Base-by-base conservation (phyloP, 2,329 filamentous ascomycete genomes). In the Colletotrichum sp. region DNA sequence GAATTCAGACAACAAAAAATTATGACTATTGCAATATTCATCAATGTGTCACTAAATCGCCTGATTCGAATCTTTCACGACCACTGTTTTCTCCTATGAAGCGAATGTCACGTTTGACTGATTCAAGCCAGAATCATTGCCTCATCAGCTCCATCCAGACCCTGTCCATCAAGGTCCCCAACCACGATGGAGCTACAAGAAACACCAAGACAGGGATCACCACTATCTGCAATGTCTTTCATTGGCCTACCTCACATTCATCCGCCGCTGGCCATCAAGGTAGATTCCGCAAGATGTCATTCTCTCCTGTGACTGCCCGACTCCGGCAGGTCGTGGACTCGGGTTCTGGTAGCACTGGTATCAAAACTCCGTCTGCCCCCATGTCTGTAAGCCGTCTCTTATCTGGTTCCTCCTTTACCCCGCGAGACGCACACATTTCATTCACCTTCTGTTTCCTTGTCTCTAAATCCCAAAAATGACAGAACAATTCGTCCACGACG, bases 401-500 rank as follows among this genome's bases (percentile, higher is more conserved):
- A 5, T 34, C 16, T 34, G 27, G 28, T 15, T 43, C 6, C 27
- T 12, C 6, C 32, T n/a, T 28, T n/a, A 65, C 28, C 55, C 36
- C 28, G 30, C 27, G 48, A 43, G 36, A 12, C 16, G 55, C n/a
- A 15, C 16, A 16, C 30, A 22, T 39, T 6, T 25, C 10, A 1
- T n/a, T n/a, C 16, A 16, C 22, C 52, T 56, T 16, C 8, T 12
- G 12, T 34, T 12, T 36, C 12, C 9, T 36, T 15, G 16, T 36
- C 22, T 30, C n/a, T 6, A 16, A 36, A 16, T 56, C 58, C 39
- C 39, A 43, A 36, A 16, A 18, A 77, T 77, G 76, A 56, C 70
- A 7, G 74, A 76, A 43, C 36, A 48, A 4, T 65, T 76, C 30
- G 67, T 91, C 65, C 89, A 91, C 83, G 93, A 96, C 80, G 91